phyloP scores from a whole-genome alignment of 495 filamentous ascomycete genomes.

The Trypethelium eluteriae region DNA sequence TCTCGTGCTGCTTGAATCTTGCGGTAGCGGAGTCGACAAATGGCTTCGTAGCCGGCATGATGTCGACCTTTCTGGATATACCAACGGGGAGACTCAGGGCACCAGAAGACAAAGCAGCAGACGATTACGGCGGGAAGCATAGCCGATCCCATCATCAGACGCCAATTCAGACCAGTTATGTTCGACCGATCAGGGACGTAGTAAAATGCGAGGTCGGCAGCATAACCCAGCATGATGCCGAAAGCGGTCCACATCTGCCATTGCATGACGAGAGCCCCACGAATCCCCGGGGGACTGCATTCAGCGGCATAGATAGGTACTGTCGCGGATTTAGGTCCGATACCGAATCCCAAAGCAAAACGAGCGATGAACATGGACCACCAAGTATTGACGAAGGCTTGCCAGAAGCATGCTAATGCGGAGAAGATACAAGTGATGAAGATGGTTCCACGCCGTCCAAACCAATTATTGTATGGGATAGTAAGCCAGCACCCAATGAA shows the following conservation, averaged over 20 bases:
- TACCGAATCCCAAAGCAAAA: slow-evolving; percentile 55
- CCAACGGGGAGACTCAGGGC: slow-evolving; percentile 72
- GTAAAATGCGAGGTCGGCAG: slow-evolving; percentile 61
- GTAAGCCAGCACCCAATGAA: slow-evolving; percentile 77
- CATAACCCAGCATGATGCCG: slow-evolving; percentile 51
- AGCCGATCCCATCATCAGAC: slow-evolving; percentile 75
- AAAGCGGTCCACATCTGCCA: slow-evolving; percentile 87
- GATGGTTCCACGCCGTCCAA: slow-evolving; percentile 77
- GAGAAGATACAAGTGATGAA: slow-evolving; percentile 66
- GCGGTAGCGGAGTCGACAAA: slow-evolving; percentile 57
- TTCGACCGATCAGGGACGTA: slow-evolving; percentile 50
- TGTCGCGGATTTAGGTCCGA: slow-evolving; percentile 52
- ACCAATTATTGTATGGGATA: slow-evolving; percentile 66
- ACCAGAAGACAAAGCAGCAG: slow-evolving; percentile 60
- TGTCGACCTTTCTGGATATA: slow-evolving; percentile 65
- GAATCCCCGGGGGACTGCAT: slow-evolving; percentile 39
- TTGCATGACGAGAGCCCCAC: slow-evolving; percentile 70
- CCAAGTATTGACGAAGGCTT: slow-evolving; percentile 45
- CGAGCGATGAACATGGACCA: slow-evolving; percentile 48
- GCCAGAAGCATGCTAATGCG: slow-evolving; percentile 64
- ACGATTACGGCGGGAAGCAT: slow-evolving; percentile 67
- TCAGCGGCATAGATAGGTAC: slow-evolving; percentile 55
- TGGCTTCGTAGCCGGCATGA: slow-evolving; percentile 56
- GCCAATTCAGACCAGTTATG: slow-evolving; percentile 68
- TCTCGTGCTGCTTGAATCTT: slow-evolving; percentile 76